phyloP scores from a whole-genome alignment of 352 stramenopile genomes.

The Pythium aphanidermatum region DNA sequence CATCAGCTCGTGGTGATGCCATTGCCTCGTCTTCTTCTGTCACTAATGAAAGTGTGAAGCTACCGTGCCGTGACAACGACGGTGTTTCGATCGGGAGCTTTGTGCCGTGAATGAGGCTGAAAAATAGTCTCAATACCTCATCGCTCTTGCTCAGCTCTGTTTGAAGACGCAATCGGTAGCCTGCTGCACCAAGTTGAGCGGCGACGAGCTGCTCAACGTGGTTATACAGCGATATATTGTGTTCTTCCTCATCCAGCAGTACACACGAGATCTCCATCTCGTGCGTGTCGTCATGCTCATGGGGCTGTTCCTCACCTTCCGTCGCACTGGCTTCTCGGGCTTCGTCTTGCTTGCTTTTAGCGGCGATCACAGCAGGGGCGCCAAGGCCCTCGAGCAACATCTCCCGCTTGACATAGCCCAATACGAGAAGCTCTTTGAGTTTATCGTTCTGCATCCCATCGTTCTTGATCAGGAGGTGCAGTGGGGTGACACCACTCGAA shows the following conservation, averaged over 20 bases:
- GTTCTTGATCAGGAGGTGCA: constrained; percentile 47
- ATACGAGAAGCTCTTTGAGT: constrained; percentile 33
- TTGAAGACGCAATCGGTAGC: constrained; percentile 24
- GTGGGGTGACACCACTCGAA: constrained; percentile 32
- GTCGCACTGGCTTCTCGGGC: neutral
- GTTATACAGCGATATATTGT: constrained; percentile 41
- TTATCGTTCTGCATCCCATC: constrained; percentile 40
- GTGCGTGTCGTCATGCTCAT: constrained; percentile 7
- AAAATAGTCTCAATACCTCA: constrained; percentile 31
- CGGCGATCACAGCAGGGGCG: constrained; percentile 3
- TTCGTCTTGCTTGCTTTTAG: constrained; percentile 4
- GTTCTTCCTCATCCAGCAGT: constrained; percentile 45
- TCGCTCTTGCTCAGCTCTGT: constrained; percentile 46
- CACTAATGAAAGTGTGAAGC: constrained; percentile 1
- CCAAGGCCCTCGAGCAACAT: constrained; percentile 35
- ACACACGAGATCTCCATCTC: constrained; percentile 29
- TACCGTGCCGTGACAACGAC: neutral
- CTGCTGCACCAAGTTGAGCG: constrained; percentile 10
- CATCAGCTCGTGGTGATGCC: neutral
- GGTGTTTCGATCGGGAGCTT: too few relatives aligned
- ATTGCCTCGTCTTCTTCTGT: neutral
- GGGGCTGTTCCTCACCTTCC: neutral
- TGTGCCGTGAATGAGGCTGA: constrained; percentile 19
- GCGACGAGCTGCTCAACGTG: constrained; percentile 26
- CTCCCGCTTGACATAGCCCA: constrained; percentile 32